These are phyloP conservation scores for Amoebophrya sp. DNA, from an alignment of 169 alveolate genomes.

Conservation along the genomic window DNA sequence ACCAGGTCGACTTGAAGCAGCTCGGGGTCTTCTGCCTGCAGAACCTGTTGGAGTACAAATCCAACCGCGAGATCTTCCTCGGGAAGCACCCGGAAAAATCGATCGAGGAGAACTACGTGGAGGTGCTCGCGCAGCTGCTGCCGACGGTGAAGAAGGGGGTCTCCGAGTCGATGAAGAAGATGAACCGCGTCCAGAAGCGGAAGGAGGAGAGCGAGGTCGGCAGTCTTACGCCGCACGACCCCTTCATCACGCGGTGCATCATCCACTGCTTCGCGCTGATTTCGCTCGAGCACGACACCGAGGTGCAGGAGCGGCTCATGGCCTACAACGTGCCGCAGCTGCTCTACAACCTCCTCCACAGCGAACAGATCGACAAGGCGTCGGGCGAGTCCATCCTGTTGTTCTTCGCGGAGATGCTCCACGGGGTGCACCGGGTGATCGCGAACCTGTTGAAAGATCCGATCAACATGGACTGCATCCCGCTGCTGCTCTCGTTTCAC, in stretches of 20 bases:
- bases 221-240: conserved; percentile 24
- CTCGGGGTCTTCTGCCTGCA: conserved; percentile 26
- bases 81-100: conserved; percentile 18
- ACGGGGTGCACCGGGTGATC: conserved; percentile 13
- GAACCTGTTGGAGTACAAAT: conserved; percentile 23
- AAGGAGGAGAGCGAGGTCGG: not conserved
- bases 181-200: conserved; percentile 3
- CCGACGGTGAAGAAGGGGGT: conserved; percentile 6
- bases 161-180: not conserved
- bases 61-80: conserved; percentile 25
- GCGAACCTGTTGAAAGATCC: not conserved
- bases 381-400: conserved; percentile 31
- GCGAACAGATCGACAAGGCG: conserved; percentile 35
- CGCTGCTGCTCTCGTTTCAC: not conserved
- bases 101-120: conserved; percentile 19
- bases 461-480: not conserved
- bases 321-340: conserved; percentile 16
- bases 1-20: conserved; percentile 26
- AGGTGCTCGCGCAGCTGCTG: not conserved
- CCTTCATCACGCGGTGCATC: conserved; percentile 28
- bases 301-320: conserved; percentile 13
- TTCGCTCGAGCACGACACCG: conserved; percentile 23
- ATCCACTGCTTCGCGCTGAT: conserved; percentile 28
- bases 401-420: conserved; percentile 34
- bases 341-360: conserved; percentile 25